Conservation (phyloP, 148 eudicot genomes). For the Chenopodium suecicum region DNA sequence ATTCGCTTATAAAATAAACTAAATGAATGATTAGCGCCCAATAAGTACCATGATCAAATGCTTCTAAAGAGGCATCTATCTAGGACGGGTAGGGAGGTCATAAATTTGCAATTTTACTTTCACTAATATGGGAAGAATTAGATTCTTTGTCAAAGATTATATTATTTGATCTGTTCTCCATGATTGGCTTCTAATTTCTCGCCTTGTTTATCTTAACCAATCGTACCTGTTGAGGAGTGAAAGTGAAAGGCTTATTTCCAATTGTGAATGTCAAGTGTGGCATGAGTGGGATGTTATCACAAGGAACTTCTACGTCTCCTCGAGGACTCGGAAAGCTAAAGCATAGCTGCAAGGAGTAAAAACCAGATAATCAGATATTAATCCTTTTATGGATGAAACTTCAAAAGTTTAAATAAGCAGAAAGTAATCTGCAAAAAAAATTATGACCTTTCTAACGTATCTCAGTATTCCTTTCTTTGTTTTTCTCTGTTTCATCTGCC, state of each 20-base stretch:
- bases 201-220: neutral
- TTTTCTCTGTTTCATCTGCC: constrained; percentile 47
- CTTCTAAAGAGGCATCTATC: neutral
- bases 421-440: neutral
- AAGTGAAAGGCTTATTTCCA: constrained; percentile 26
- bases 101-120: neutral
- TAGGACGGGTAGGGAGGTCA: neutral
- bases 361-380: too few relatives aligned
- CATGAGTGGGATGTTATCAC: constrained; percentile 22
- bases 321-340: constrained; percentile 23
- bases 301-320: constrained; percentile 23
- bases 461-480: constrained; percentile 51
- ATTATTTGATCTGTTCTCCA: too few relatives aligned
- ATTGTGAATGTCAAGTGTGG: constrained; percentile 31
- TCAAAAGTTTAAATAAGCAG: neutral
- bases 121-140: neutral
- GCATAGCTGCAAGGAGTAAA: constrained; percentile 27
- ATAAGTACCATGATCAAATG: neutral
- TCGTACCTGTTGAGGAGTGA: constrained; percentile 32
- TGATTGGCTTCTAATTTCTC: too few relatives aligned
- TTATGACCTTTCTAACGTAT: constrained; percentile 62
- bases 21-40: neutral
- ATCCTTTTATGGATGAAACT: neutral
- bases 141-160: too few relatives aligned
- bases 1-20: neutral